Conservation (phyloP, 495 filamentous ascomycete species). For the Aspergillus leporis region DNA sequence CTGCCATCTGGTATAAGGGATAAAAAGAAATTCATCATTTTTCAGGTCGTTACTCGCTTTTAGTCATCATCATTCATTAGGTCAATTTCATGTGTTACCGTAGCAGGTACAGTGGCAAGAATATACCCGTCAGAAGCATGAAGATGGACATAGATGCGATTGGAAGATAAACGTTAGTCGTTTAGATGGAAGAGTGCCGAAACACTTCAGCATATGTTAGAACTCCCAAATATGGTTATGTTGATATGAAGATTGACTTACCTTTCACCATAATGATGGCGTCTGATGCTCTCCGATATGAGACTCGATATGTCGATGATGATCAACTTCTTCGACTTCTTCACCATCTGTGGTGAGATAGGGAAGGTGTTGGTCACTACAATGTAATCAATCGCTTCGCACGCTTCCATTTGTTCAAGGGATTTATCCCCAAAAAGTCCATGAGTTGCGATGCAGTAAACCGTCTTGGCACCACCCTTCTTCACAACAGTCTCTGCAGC, state of each 20-base stretch:
- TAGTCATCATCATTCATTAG: constrained; percentile 16
- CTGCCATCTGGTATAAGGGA: constrained; percentile 2
- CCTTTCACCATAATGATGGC: constrained; percentile 89
- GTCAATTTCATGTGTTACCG: constrained; percentile 10
- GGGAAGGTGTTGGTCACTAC: constrained; percentile 97
- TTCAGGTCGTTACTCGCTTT: constrained; percentile 25
- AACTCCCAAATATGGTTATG: constrained; percentile 7
- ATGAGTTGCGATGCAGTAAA: constrained; percentile 97
- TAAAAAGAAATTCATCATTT: constrained; percentile 20
- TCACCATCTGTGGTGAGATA: constrained; percentile 69
- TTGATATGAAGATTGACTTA: constrained; percentile 25
- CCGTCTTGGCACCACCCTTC: constrained; percentile 84
- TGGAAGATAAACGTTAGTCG: constrained; percentile 30
- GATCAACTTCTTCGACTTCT: constrained; percentile 77
- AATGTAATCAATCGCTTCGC: constrained; percentile 88
- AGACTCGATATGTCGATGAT: constrained; percentile 86
- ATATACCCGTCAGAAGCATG: neutral
- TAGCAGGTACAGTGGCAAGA: neutral
- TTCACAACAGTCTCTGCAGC: constrained; percentile 98
- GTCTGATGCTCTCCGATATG: constrained; percentile 86
- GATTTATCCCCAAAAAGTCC: constrained; percentile 89
- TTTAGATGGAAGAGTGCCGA: constrained; percentile 76
- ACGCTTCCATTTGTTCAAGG: constrained; percentile 85
- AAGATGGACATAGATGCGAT: neutral
- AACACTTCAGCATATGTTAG: constrained; percentile 58